These are phyloP conservation scores for Tolypocladium guangdongense DNA, from an alignment of 2,329 filamentous ascomycete genomes.

Conservation along the genomic window DNA sequence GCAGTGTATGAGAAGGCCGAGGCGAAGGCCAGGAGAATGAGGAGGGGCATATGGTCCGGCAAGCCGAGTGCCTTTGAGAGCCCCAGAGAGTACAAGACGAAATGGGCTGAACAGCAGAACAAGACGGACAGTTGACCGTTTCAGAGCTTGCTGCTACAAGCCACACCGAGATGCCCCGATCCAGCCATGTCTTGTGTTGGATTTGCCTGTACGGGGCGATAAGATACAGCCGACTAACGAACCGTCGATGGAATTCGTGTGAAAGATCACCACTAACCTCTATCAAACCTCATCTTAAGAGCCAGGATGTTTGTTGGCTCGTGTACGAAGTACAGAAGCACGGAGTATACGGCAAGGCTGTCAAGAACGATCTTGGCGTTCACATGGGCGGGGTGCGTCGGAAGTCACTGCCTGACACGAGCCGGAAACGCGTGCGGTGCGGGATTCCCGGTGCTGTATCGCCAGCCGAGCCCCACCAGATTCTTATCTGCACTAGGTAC, in stretches of 20 bases:
- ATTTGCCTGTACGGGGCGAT: neutral
- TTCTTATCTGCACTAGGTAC: neutral
- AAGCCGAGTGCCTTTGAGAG: slow-evolving; percentile 59
- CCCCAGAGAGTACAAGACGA: slow-evolving; percentile 75
- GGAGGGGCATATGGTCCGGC: slow-evolving; percentile 65
- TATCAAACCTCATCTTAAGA: no score
- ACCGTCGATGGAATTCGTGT: neutral
- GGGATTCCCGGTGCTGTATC: neutral
- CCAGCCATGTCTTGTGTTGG: neutral
- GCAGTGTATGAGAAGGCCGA: slow-evolving; percentile 56
- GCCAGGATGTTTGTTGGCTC: no score
- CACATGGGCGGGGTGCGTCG: neutral
- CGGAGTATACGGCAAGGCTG: neutral
- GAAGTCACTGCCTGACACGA: neutral
- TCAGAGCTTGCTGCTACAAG: neutral
- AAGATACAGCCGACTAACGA: neutral
- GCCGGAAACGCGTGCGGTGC: neutral
- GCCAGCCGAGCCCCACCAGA: neutral
- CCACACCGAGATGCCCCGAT: neutral
- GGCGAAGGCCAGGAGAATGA: slow-evolving; percentile 51
- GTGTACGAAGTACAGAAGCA: no score
- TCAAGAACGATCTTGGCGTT: neutral
- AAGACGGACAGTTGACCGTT: slow-evolving; percentile 7
- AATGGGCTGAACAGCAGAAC: slow-evolving; percentile 13
- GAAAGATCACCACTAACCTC: neutral